Base-by-base conservation (phyloP, 805 yeast species). In the Scheffersomyces coipomensis region DNA sequence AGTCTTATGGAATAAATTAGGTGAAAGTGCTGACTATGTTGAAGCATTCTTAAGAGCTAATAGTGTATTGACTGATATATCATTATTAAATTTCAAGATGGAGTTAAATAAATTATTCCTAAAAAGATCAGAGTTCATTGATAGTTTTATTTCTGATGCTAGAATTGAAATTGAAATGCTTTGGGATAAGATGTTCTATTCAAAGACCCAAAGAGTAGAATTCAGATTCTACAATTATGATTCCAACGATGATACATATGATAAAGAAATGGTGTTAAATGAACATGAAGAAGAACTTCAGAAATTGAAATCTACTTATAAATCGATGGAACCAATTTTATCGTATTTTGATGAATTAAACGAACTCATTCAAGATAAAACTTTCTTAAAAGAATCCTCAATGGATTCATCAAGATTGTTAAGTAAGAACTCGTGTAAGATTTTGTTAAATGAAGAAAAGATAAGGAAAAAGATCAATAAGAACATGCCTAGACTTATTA, bases 371-470 rank as follows among this genome's bases (percentile, higher is more conserved):
- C 60, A 67, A 11, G 95, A 88, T 47, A 85, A 84, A 44, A 47
- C 57, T 1, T 76, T 76, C 34, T 71, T 93, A 27, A 83, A 74
- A 26, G 84, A 79, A 44, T 79, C 93, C 3, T 75, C 85, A 2
- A 83, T 79, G 51, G 93, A 91, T 56, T 81, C 97, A 0, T 80
- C 91, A 0, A 73, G 98, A 45, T 69, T 90, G 31, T 60, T 85
- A 33, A 78, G 84, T 45, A 78, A 86, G 52, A 82, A 85, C 50
- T 83, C 89, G 2, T 90, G 91, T 46, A 83, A 81, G 44, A 83
- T 90, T 18, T 65, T 91, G 42, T 69, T 85, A 41, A 76, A 83
- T 41, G 99, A 91, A 56, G 97, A 89, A 55, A 83, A 75, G 52
- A 68, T 81, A 29, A 68, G 97, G 39, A 83, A 83, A 48, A 75